Evolutionary conservation across 257 asterid species (phyloP), one percentile per base, ranked within the genome.

Genomic region (Eustoma russellianum): DNA sequence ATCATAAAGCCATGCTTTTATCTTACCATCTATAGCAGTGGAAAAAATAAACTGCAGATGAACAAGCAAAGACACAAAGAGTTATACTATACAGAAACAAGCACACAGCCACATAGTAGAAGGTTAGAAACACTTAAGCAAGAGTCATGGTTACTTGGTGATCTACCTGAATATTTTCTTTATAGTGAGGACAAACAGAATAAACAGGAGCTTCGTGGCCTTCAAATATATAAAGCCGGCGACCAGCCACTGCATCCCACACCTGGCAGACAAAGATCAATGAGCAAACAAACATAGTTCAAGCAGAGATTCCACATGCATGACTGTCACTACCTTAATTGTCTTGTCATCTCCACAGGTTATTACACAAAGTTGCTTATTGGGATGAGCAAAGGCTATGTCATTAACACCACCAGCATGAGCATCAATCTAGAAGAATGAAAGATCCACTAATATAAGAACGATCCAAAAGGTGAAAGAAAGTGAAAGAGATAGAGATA

Each of bases 1-100:
- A 66, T 90, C 96, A 64, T 86, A 90, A 24, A 90, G 91, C 98
- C 98, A 90, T 10, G 98, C 98, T 76, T 90, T 90, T 63, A 90
- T 90, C 76, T 90, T 90, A 48, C 96, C 98, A 72, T 90, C 96
- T 52, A 90, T 73, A 34, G 98, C 98, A 49, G 98, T 90, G 43
- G 98, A 90, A 75, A 90, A 90, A 65, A 90, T 90, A 59, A 90
- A 90, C 98, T 90, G 85, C 86, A 72, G 46, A 48, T 15, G 6
- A 34, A 50, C 48, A 17, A 48, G 30, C 17, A 40, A 50, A 38
- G 12, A 53, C 6, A 45, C 19, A 38, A 38, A 38, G 43, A 38
- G 7, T 38, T 38, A 10, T 38, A 8, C 7, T 11, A 38, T 38
- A 38, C 10, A 38, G 12, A 38, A 38, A 38, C 43, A 2, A 5